Evolutionary conservation across 1,284 basidiomycete genomes (phyloP), one percentile per base, ranked within the genome.

Genomic region (Psilocybe mexicana): DNA sequence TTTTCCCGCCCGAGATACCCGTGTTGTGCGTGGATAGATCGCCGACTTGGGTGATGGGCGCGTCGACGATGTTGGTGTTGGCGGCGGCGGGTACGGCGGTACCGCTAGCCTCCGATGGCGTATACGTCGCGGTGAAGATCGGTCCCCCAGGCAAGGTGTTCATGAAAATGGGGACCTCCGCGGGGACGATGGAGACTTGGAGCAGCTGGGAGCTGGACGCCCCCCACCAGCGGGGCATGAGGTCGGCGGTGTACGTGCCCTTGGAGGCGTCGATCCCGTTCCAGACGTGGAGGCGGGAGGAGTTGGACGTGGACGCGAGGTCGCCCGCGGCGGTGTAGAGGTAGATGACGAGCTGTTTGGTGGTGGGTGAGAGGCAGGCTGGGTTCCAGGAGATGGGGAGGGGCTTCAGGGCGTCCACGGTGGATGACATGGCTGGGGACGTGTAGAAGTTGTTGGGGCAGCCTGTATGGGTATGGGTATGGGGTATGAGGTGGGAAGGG

Each of bases 181-280:
- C 67, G 12, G 83, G 69, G 60, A 92, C 76, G 69, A 95, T 89
- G 57, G 77, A 75, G 60, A 94, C 70, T 66, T 94, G 87, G 14
- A 94, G 80, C 6, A 72, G 65, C 18, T 83, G 76, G 2, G 77
- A 73, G 1, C 76, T 61, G 2, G 86, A 84, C 10, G 80, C 72
- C 66, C 92, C 89, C 90, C 91, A 94, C 92, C 92, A 94, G 40
- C 78, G 77, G 0, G 92, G 87, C 58, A 83, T 72, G 47, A 95
- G 72, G 10, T 70, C 71, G 2, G 81, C 74, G 56, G 79, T 71
- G 70, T 85, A 88, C 54, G 75, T 74, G 26, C 90, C 91, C 5
- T 74, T 46, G 2, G 76, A 65, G 70, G 79, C 88, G 55, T 79
- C 73, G 59, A 93, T 83, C 49, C 76, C 75, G 45, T 80, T 67